Base-by-base conservation (phyloP, 108 stramenopile species). In the Conticribra weissflogii region DNA sequence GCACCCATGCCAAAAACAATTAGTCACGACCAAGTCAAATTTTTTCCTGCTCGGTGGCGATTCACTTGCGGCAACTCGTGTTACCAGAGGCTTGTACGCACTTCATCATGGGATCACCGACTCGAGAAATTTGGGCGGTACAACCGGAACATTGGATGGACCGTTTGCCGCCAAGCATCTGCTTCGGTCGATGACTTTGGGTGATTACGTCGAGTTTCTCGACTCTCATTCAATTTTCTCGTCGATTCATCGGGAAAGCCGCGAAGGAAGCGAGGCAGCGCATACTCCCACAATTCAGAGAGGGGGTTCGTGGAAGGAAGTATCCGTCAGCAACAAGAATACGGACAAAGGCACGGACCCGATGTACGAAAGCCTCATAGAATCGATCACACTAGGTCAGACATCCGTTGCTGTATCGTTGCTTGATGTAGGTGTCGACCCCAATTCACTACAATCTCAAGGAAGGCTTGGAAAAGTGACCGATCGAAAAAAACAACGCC, bases 41-140 rank as follows among this genome's bases (percentile, higher is more conserved):
- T 91, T 95, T 83, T 88, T 81, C 32, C 82, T 81, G 68, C 56
- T 92, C 2, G 94, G 94, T 4, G 94, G 94, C 14, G 94, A 95
- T 72, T 91, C 89, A 7, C 73, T 95, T 12, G 86, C 91, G 19
- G 94, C 94, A 9, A 89, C 84, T 3, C 83, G 89, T 0, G 75
- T 95, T 34, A 69, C 71, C 44, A 69, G 94, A 52, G 83, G 89
- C 0, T 61, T 92, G 31, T 91, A 92, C 68, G 91, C 94, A 34
- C 57, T 51, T n/a, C 85, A 86, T 74, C 79, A 91, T 44, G 60
- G 74, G 28, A 53, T 95, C 0, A 17, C 66, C 18, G 83, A 95
- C 57, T 78, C 83, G 9, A 85, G 94, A 41, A 72, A 67, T 61
- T 48, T 95, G 0, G 94, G 94, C 28, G 94, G 94, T 2, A 74